Base-by-base conservation (phyloP, 2,329 filamentous ascomycete species). In the Purpureocillium lavendulum region DNA sequence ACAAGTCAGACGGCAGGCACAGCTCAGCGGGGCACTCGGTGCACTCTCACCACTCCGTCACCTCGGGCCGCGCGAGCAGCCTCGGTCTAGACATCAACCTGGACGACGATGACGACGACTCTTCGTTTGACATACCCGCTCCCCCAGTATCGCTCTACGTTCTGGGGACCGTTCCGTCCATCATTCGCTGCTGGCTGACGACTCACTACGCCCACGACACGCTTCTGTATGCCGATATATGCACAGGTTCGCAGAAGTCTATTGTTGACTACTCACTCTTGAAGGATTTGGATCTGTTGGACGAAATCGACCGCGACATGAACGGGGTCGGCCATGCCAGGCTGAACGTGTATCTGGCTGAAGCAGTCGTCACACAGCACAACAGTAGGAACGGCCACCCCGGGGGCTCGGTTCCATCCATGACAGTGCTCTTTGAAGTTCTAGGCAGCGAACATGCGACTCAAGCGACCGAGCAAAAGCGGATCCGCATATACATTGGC, bases 161-260 rank as follows among this genome's bases (percentile, higher is more conserved):
- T 38, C 70, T 96, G 13, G 88, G 90, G 11, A 84, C 89, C 7
- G 88, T 94, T 6, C 92, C 92, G 6, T 87, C 88, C 24, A 95
- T 98, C 49, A 86, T 97, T 41, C 83, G 92, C 45, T 98, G 92
- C 66, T 97, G 92, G 89, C 71, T 97, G 50, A 90, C 86, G 18
- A 84, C 82, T 29, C 82, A 87, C 53, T 97, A 94, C 63, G 90
- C 88, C 12, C 90, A 95, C 56, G 82, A 84, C 48, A 84, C 87
- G 9, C 73, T 97, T 13, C 70, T 96, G 5, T 97, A 97, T 57
- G 92, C 89, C 29, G 89, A 88, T 28, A 72, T 97, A 3, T 97
- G 92, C 60, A 90, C 87, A 2, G 92, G 90, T 2, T 94, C 92
- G 5, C 88, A 89, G 59, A 82, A 80, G 50, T 97, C 92, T 2